Evolutionary conservation across 1,284 basidiomycete species (phyloP).

Genomic region (Ganoderma multipileum): DNA sequence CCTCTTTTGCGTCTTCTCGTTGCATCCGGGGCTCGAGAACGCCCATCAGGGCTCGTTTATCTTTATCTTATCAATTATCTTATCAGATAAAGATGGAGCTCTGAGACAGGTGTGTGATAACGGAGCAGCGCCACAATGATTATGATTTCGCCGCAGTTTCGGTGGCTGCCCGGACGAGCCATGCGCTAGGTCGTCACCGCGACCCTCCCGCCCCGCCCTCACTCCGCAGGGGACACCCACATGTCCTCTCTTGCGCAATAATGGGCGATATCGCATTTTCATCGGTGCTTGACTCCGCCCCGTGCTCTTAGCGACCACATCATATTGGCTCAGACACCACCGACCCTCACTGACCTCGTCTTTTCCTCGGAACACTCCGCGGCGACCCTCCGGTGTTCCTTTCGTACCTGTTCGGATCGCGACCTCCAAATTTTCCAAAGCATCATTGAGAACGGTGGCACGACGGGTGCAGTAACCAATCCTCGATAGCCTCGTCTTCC

Average conservation of each 20-base stretch:
- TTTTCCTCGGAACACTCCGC: conserved; percentile 9
- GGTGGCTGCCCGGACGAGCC: neutral
- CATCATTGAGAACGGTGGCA: neutral
- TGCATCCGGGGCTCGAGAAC: neutral
- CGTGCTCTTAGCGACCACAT: conserved; percentile 13
- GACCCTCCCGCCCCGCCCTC: neutral
- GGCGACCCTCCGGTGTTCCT: neutral
- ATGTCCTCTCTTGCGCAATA: conserved; percentile 14
- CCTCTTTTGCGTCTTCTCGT: neutral
- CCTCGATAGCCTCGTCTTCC: neutral
- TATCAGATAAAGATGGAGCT: conserved; percentile 3
- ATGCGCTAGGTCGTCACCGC: conserved; percentile 1
- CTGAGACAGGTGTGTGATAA: conserved; percentile 5
- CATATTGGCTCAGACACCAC: conserved; percentile 9
- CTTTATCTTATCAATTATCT: conserved; percentile 4
- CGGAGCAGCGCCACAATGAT: conserved; percentile 10
- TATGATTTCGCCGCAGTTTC: conserved; percentile 3
- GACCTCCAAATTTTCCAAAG: neutral
- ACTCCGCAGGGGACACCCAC: neutral
- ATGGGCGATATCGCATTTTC: conserved; percentile 12
- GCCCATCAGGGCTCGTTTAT: neutral
- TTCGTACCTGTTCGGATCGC: neutral
- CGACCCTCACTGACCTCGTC: neutral
- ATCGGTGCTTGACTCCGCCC: neutral
- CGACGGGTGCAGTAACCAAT: neutral